Base-by-base conservation (phyloP, 441 rosid genomes). In the Croton laevigatus region DNA sequence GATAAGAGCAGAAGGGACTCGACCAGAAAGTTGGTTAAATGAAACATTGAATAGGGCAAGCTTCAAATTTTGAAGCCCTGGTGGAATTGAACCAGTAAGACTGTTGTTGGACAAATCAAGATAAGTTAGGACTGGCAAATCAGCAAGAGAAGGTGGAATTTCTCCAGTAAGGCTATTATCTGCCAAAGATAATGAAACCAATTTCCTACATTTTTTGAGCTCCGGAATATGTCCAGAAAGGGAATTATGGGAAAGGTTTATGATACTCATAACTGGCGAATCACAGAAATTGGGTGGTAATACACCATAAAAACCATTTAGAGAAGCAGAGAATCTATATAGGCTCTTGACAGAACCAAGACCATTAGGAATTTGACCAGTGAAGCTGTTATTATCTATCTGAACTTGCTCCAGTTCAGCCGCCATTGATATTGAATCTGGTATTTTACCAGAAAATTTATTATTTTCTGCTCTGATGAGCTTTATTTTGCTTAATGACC, bases 91-190 rank as follows among this genome's bases (percentile, higher is more conserved):
- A 34, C 97, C 97, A 6, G 93, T 82, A 52, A 94, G 79, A 71
- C 80, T 86, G 75, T 94, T 94, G 10, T 81, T 81, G 3, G 98
- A 91, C 54, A 94, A 71, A 75, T 94, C 97, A 52, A 94, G 81
- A 71, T 78, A 68, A 6, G 87, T 55, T 70, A 93, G 80, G 23
- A 72, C 74, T 0, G 93, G 91, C 71, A 93, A 78, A 32, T 81
- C 83, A 9, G 89, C 90, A 6, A 91, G 53, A 11, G 79, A 86
- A 2, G 72, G 71, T n/a, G 97, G 97, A 75, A 94, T 91, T 75
- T 77, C 46, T 9, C 95, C 98, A 13, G 81, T 81, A 55, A 94
- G 80, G 16, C 79, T 78, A 77, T 94, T 94, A 52, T 62, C 72
- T 2, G 97, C 84, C 67, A 91, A 71, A 72, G 82, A 79, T 69